These are phyloP conservation scores for Acanthamoeba royreba DNA, from an alignment of 208 protist genomes.

Conservation along the genomic window DNA sequence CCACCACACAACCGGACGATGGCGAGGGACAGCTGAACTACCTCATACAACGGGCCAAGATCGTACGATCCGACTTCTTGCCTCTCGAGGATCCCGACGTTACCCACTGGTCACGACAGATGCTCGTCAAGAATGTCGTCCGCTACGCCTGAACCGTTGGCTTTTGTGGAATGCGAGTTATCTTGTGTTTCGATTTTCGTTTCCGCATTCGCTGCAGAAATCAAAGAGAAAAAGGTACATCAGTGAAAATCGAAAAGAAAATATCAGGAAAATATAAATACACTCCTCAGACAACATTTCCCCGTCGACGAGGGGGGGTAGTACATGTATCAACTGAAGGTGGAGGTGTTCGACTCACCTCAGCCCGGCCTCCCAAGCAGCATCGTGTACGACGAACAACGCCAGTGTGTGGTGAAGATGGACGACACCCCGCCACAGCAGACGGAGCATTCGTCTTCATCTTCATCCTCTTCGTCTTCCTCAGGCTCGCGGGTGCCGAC, in stretches of 20 bases:
- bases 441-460: neutral
- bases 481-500: too few relatives aligned
- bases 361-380: neutral
- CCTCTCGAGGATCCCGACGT: neutral
- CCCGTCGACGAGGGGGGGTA: too few relatives aligned
- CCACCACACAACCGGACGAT: too few relatives aligned
- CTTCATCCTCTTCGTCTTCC: too few relatives aligned
- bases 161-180: too few relatives aligned
- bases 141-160: neutral
- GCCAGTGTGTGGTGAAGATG: too few relatives aligned
- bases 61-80: neutral
- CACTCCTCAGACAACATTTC: too few relatives aligned
- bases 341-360: neutral
- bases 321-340: neutral
- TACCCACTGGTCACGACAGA: slow-evolving; percentile 10
- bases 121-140: slow-evolving; percentile 25
- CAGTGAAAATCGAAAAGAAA: too few relatives aligned
- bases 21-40: neutral
- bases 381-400: neutral
- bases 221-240: too few relatives aligned
- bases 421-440: too few relatives aligned
- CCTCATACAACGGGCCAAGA: neutral
- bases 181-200: too few relatives aligned
- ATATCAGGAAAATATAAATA: neutral
- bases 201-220: too few relatives aligned